A percentile compares a stretch with the other conserved stretches of the same genome.
These are phyloP conservation scores for Cryphonectria carpinicola DNA, from an alignment of 2,329 filamentous ascomycete species.

Conservation along the genomic window DNA sequence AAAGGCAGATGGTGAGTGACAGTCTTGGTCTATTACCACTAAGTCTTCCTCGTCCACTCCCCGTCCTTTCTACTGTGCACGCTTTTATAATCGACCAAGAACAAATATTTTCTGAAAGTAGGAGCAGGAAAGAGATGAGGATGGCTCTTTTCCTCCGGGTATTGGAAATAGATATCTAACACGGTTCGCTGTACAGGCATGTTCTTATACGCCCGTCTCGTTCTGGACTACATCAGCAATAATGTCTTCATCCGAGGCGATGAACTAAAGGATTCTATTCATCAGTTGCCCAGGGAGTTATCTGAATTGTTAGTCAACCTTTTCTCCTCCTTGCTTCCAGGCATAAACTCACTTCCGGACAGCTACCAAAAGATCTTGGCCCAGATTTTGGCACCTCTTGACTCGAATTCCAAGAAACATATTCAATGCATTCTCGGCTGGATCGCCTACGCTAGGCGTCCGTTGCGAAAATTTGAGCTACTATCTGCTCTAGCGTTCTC, in stretches of 20 bases:
- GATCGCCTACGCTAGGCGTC: slow-evolving; percentile 43
- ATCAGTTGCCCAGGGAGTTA: slow-evolving; percentile 34
- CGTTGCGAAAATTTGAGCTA: slow-evolving; percentile 40
- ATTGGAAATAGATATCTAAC: not conserved
- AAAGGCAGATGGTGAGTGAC: slow-evolving; percentile 36
- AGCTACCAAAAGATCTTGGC: slow-evolving; percentile 39
- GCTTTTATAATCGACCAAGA: not conserved
- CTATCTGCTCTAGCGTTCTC: slow-evolving; percentile 40
- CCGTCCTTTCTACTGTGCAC: not conserved
- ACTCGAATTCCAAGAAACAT: slow-evolving; percentile 35
- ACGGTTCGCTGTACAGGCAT: slow-evolving; percentile 35
- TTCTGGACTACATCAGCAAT: slow-evolving; percentile 39
- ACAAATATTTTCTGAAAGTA: not conserved
- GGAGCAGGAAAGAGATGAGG: no score
- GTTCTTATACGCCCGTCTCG: slow-evolving; percentile 43
- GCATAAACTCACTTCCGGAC: not conserved
- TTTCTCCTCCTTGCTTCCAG: not conserved
- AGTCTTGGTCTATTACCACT: not conserved
- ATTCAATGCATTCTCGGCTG: slow-evolving; percentile 39
- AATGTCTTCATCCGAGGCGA: slow-evolving; percentile 37
- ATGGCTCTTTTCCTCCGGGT: no score
- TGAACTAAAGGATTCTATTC: slow-evolving; percentile 34
- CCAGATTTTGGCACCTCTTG: slow-evolving; percentile 34
- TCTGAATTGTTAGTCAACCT: slow-evolving; percentile 34
- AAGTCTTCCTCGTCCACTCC: no score